Evolutionary conservation across 768 basidiomycete genomes (phyloP), one percentile per base, ranked within the genome.

Genomic region (Daedalea quercina): DNA sequence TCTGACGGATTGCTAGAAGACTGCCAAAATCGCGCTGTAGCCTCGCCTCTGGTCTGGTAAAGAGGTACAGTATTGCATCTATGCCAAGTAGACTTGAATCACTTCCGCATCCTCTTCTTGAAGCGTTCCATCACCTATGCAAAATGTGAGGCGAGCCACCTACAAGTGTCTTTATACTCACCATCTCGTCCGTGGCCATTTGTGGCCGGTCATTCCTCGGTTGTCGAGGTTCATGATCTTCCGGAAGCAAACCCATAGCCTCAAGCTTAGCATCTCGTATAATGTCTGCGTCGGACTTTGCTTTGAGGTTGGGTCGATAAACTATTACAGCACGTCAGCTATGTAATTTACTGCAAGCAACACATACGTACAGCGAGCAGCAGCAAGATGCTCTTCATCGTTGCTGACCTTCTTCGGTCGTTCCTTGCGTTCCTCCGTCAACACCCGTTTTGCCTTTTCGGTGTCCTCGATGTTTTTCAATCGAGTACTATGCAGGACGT

Each of bases 381-480:
- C 88, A 9, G 85, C 85, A 37, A 94, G 81, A 64, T 93, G 90
- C 48, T 84, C 88, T 62, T 93, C 90, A 50, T 92, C 90, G 15
- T 73, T 74, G 19, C 37, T 15, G 19, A 63, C 57, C 54, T 72
- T 76, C 63, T 79, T 81, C 19, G 57, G 58, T 22, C 76, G 71
- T 12, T 84, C 81, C 46, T 83, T 77, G 22, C 81, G 78, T 54
- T 81, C 83, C 58, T 92, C 90, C 1, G 82, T 84, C 22, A 94
- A 88, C 11, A 80, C 75, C 0, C 93, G 79, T 68, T 97, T 98
- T 0, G 95, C 95, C 59, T 91, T 95, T 66, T 98, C 96, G 0
- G 95, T 99, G 47, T 94, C 92, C 65, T 96, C 94, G 51, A 99
- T 99, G 64, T 97, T 99, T 70, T 87, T 85, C 51, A 99, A 73